Evolutionary conservation across 176 grass and related monocot species (phyloP).

Genomic region (Thalia dealbata): DNA sequence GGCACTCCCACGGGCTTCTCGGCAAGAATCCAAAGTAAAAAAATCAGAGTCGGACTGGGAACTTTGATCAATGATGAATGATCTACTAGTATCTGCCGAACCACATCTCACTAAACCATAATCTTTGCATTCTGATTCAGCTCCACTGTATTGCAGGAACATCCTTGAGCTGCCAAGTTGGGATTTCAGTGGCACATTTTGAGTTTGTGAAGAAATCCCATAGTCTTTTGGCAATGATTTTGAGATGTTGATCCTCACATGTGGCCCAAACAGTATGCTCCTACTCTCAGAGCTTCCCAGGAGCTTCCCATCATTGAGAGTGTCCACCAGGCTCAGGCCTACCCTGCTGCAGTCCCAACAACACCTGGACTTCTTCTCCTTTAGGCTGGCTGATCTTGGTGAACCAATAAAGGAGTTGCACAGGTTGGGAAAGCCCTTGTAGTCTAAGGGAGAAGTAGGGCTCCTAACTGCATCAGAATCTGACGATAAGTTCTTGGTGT

Average conservation of each 20-base stretch:
- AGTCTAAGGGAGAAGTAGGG: conserved; percentile 83
- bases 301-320: conserved; percentile 28
- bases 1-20: neutral
- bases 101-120: conserved; percentile 50
- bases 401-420: conserved; percentile 30
- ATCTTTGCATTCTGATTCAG: neutral
- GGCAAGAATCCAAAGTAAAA: conserved; percentile 2
- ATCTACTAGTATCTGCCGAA: conserved; percentile 27
- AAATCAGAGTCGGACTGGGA: conserved; percentile 49
- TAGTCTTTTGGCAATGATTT: conserved; percentile 52
- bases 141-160: conserved; percentile 8
- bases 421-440: conserved; percentile 37
- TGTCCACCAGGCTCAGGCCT: conserved; percentile 71
- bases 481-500: conserved; percentile 31
- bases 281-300: conserved; percentile 23
- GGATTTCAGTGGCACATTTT: too few relatives aligned
- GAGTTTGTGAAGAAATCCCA: conserved; percentile 14
- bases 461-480: conserved; percentile 56
- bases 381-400: conserved; percentile 25
- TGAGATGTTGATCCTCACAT: conserved; percentile 17
- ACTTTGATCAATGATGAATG: conserved; percentile 3
- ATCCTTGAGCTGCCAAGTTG: conserved; percentile 12
- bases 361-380: conserved; percentile 23
- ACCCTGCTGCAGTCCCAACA: conserved; percentile 34
- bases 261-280: conserved; percentile 17